These are phyloP conservation scores for Colletotrichum tropicale DNA, from an alignment of 2,329 filamentous ascomycete species.

Conservation along the genomic window DNA sequence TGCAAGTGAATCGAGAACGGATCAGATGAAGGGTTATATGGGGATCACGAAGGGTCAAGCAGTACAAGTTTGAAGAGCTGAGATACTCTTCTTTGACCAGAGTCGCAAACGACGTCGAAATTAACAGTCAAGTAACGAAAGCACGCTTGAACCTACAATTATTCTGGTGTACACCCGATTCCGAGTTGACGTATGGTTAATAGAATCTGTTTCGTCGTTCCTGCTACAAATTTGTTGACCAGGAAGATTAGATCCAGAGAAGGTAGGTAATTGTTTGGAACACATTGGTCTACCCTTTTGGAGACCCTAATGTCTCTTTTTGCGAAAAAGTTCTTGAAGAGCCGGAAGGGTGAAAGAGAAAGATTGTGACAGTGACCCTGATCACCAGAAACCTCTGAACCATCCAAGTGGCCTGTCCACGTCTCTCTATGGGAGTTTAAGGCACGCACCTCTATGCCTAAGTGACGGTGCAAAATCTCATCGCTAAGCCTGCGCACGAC, in stretches of 20 bases:
- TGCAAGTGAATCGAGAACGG: neutral
- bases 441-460: neutral
- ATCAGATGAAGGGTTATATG: rapidly evolving
- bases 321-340: neutral
- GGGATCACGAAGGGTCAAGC: neutral
- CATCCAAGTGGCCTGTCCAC: neutral
- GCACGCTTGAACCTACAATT: neutral
- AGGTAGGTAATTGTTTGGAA: neutral
- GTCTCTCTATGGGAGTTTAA: neutral
- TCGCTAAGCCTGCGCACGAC: neutral
- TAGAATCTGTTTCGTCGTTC: no score
- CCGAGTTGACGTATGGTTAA: no score
- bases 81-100: rapidly evolving
- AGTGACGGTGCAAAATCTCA: neutral
- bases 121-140: neutral
- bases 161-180: no score
- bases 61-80: rapidly evolving
- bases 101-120: neutral
- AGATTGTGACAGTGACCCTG: neutral
- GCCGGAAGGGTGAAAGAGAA: neutral
- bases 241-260: neutral
- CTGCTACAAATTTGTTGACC: no score
- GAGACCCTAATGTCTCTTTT: neutral
- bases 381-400: neutral
- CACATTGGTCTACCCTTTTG: neutral